phyloP scores from a whole-genome alignment of 2,329 filamentous ascomycete species.

The Aspergillus hiratsukae region DNA sequence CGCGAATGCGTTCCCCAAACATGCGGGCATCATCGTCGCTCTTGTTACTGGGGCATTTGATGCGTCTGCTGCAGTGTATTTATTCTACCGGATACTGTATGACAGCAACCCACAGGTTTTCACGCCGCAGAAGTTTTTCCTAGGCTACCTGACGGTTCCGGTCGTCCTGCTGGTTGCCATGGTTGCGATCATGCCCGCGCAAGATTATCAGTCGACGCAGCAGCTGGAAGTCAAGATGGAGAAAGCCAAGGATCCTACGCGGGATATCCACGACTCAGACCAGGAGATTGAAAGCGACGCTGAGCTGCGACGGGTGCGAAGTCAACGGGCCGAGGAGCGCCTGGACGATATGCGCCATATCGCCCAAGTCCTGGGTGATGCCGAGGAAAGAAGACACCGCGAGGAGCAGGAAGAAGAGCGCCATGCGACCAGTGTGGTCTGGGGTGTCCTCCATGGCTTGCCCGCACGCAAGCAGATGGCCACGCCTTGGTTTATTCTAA shows the following conservation, averaged over 20 bases:
- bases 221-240: constrained; percentile 71
- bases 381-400: constrained; percentile 57
- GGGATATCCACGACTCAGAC: constrained; percentile 44
- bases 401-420: constrained; percentile 60
- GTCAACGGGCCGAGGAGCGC: constrained; percentile 55
- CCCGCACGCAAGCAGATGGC: constrained; percentile 67
- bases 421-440: constrained; percentile 69
- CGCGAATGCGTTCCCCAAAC: constrained; percentile 72
- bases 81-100: constrained; percentile 70
- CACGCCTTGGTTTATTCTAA: constrained; percentile 82
- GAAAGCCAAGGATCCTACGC: constrained; percentile 32
- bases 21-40: constrained; percentile 71
- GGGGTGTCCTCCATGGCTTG: constrained; percentile 74
- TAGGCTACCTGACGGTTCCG: constrained; percentile 68
- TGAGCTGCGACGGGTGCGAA: constrained; percentile 45
- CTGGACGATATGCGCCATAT: constrained; percentile 64
- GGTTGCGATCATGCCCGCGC: constrained; percentile 62
- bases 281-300: constrained; percentile 48
- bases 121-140: constrained; percentile 62
- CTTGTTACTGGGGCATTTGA: constrained; percentile 79
- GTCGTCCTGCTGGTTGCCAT: constrained; percentile 60
- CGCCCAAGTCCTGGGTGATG: constrained; percentile 64
- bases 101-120: constrained; percentile 45
- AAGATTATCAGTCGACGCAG: constrained; percentile 73
- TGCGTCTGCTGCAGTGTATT: constrained; percentile 72